These are phyloP conservation scores for Leccinum solheimii DNA, from an alignment of 1,284 basidiomycete species.

Conservation along the genomic window DNA sequence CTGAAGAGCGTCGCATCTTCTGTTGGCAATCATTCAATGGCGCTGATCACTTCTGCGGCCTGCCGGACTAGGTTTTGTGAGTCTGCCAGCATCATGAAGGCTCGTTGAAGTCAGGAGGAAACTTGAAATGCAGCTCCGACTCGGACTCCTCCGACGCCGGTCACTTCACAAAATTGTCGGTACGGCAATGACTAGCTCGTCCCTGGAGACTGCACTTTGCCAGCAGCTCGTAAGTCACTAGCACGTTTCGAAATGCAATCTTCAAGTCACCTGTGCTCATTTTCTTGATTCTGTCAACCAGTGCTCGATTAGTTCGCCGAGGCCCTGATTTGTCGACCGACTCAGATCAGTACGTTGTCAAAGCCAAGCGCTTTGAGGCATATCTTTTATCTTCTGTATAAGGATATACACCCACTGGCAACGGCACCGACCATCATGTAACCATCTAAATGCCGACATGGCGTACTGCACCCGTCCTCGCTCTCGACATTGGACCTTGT, in stretches of 20 bases:
- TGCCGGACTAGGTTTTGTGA: too few relatives aligned
- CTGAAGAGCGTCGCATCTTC: too few relatives aligned
- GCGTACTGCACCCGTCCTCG: neutral
- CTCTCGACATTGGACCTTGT: neutral
- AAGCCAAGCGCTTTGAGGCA: neutral
- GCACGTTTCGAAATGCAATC: neutral
- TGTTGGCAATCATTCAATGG: too few relatives aligned
- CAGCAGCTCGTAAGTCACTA: neutral
- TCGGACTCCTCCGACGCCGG: too few relatives aligned
- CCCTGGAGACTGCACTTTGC: neutral
- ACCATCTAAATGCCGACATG: neutral
- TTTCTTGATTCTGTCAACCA: neutral
- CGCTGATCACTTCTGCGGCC: too few relatives aligned
- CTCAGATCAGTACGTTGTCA: neutral
- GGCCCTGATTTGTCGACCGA: neutral
- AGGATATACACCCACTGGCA: neutral
- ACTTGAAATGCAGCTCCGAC: neutral
- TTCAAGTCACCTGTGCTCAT: neutral
- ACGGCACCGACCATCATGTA: neutral
- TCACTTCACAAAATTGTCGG: too few relatives aligned
- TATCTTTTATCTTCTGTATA: neutral
- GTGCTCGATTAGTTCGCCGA: neutral
- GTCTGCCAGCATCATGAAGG: too few relatives aligned
- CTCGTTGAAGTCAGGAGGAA: too few relatives aligned
- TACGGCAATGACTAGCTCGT: too few relatives aligned